Evolutionary conservation across 768 basidiomycete genomes (phyloP).

Genomic region (Mycena vitilis): DNA sequence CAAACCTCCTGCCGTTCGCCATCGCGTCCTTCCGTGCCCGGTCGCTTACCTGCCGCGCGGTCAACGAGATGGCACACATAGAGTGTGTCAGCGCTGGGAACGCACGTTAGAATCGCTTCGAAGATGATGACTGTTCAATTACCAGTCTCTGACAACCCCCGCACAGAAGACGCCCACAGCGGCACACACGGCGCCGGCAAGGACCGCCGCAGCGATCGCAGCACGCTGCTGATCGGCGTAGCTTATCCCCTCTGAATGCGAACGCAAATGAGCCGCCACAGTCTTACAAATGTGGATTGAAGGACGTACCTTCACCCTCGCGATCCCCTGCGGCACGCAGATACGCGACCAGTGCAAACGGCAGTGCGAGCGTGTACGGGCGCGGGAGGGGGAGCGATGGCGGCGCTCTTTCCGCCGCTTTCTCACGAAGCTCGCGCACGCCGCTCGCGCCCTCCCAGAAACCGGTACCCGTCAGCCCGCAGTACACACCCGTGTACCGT

Average conservation of each 20-base stretch:
- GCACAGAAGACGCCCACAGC: constrained; percentile 35
- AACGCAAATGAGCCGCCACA: neutral
- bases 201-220: constrained; percentile 31
- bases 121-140: neutral
- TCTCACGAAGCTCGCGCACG: constrained; percentile 46
- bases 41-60: constrained; percentile 28
- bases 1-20: constrained; percentile 32
- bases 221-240: constrained; percentile 36
- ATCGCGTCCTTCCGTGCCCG: constrained; percentile 7
- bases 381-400: constrained; percentile 55
- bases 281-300: neutral
- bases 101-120: neutral
- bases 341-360: constrained; percentile 86
- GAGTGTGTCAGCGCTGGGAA: constrained; percentile 31
- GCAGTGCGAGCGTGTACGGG: constrained; percentile 83
- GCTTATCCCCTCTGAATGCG: constrained; percentile 26
- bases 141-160: constrained; percentile 34
- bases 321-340: constrained; percentile 75
- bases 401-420: constrained; percentile 16
- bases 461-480: constrained; percentile 65
- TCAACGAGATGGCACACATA: constrained; percentile 34
- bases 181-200: constrained; percentile 34
- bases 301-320: constrained; percentile 28
- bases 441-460: constrained; percentile 55
- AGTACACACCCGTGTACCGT: constrained; percentile 58